Conservation (phyloP, 257 asterid genomes). For the Plantago major region DNA sequence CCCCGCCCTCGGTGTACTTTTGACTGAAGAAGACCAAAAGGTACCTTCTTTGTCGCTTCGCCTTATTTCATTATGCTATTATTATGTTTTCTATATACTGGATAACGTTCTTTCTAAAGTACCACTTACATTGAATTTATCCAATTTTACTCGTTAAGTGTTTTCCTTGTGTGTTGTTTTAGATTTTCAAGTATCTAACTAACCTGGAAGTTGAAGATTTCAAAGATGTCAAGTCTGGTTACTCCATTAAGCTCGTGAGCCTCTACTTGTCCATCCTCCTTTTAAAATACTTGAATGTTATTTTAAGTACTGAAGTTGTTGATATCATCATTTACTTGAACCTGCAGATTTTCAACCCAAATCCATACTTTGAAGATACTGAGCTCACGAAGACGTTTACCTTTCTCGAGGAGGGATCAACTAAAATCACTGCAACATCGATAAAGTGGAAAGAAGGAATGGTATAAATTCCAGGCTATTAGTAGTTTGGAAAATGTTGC, state of each 20-base stretch:
- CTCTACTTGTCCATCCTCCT: slow-evolving; percentile 6
- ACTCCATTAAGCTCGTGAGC: slow-evolving; percentile 82
- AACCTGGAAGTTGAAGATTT: slow-evolving; percentile 90
- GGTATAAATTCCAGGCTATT: slow-evolving; percentile 29
- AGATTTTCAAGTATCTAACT: slow-evolving; percentile 78
- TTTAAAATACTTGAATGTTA: not conserved
- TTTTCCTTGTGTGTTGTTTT: slow-evolving; percentile 15
- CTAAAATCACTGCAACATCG: slow-evolving; percentile 70
- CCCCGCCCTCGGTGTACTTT: slow-evolving; percentile 58
- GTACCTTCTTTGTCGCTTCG: slow-evolving; percentile 19
- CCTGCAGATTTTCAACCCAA: slow-evolving; percentile 63
- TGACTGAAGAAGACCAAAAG: slow-evolving; percentile 65
- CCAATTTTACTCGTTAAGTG: not conserved
- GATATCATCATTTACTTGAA: slow-evolving; percentile 12
- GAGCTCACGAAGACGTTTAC: slow-evolving; percentile 71
- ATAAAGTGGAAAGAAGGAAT: slow-evolving; percentile 90
- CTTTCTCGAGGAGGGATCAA: slow-evolving; percentile 82
- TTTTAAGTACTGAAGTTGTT: slow-evolving; percentile 3
- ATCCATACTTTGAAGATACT: slow-evolving; percentile 77
- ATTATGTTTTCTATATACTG: not conserved
- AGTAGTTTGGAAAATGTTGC: slow-evolving; percentile 2
- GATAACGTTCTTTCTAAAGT: no score
- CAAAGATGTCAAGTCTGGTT: slow-evolving; percentile 90
- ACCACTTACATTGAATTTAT: no score
- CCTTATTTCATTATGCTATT: not conserved